phyloP scores from a whole-genome alignment of 2,329 filamentous ascomycete species.

The Myriosclerotinia scirpicola region DNA sequence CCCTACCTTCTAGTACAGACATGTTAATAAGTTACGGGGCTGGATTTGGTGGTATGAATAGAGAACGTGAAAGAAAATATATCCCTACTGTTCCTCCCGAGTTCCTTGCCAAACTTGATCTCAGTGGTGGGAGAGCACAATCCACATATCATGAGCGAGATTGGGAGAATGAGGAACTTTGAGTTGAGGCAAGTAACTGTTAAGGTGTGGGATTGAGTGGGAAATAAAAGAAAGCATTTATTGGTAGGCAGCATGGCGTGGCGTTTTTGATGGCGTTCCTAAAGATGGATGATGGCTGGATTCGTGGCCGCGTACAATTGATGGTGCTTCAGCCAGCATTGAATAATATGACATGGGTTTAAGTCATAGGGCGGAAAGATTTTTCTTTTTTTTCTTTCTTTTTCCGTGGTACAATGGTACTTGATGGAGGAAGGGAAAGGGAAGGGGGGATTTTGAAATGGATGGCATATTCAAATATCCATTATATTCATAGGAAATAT shows the following conservation, averaged over 20 bases:
- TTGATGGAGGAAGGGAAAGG: background rate
- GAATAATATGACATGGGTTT: conserved; percentile 5
- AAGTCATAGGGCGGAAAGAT: background rate
- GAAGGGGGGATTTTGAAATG: background rate
- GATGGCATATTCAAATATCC: background rate
- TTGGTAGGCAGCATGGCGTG: conserved; percentile 19
- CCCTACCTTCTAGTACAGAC: conserved; percentile 92
- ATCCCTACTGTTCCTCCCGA: conserved; percentile 93
- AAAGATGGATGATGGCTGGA: background rate
- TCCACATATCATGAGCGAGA: conserved; percentile 64
- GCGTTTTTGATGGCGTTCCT: conserved; percentile 22
- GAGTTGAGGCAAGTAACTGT: conserved; percentile 8
- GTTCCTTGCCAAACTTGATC: conserved; percentile 83
- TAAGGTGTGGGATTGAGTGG: background rate
- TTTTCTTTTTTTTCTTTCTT: too few species aligned
- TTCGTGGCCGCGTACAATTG: background rate
- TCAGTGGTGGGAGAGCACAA: conserved; percentile 48
- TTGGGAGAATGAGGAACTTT: conserved; percentile 63
- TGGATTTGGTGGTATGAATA: conserved; percentile 88
- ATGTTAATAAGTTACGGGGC: conserved; percentile 96
- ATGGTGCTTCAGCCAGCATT: background rate
- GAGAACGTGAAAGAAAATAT: conserved; percentile 90
- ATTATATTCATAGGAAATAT: background rate
- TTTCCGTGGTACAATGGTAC: too few species aligned
- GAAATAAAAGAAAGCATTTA: conserved; percentile 21